Percentiles rank a stretch among this genome's conserved stretches.
phyloP scores from a whole-genome alignment of 495 filamentous ascomycete genomes.

The Neurospora sp. region DNA sequence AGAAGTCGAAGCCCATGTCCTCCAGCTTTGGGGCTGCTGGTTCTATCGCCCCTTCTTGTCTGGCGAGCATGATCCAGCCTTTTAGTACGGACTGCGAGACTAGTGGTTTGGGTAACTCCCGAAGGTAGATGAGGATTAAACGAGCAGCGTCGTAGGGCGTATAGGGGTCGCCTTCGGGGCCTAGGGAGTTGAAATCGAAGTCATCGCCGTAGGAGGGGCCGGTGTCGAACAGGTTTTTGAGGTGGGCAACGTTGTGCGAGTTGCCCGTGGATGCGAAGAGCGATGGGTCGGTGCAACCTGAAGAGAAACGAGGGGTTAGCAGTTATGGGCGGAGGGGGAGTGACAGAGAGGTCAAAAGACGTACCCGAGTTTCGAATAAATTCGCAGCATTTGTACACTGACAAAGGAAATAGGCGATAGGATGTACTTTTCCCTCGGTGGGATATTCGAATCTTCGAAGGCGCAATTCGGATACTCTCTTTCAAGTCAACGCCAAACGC shows the following conservation, averaged over 20 bases:
- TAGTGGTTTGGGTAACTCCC: conserved; percentile 17
- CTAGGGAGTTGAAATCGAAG: conserved; percentile 10
- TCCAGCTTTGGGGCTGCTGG: conserved; percentile 10
- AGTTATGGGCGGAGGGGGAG: background rate
- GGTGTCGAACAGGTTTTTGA: conserved; percentile 15
- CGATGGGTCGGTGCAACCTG: conserved; percentile 8
- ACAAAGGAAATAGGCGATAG: conserved; percentile 14
- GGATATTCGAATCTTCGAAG: conserved; percentile 19
- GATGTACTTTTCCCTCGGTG: conserved; percentile 19
- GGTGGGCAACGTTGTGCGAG: conserved; percentile 13
- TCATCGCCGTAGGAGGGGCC: conserved; percentile 12
- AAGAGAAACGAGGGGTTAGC: background rate
- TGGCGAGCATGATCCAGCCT: conserved; percentile 19
- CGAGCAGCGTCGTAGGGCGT: conserved; percentile 19
- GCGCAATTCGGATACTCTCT: conserved; percentile 15
- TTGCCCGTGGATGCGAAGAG: conserved; percentile 16
- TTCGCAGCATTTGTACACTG: conserved; percentile 23
- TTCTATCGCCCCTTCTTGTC: conserved; percentile 20
- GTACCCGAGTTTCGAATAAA: conserved; percentile 16
- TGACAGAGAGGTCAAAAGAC: background rate
- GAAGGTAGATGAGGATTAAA: conserved; percentile 17
- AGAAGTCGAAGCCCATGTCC: conserved; percentile 23
- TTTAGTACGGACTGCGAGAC: conserved; percentile 14
- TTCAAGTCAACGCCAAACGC: conserved; percentile 18
- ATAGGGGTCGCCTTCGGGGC: conserved; percentile 10